These are phyloP conservation scores for Beverwykella pulmonaria DNA, from an alignment of 495 filamentous ascomycete species.

Conservation along the genomic window DNA sequence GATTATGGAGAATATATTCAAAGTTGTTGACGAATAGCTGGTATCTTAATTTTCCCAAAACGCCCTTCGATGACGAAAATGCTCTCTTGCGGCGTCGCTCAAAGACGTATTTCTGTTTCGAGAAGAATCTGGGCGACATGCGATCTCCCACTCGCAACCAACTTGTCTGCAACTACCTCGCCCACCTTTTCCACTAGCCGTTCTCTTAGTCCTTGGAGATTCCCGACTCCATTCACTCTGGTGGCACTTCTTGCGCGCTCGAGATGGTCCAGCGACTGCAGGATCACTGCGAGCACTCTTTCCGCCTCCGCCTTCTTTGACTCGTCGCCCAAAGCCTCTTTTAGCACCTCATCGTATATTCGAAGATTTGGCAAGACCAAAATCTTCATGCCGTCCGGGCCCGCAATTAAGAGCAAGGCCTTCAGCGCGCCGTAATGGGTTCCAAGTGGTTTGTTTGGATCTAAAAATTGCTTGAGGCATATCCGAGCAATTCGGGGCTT, in stretches of 20 bases:
- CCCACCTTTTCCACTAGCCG: slow-evolving; percentile 42
- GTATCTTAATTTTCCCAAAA: slow-evolving; percentile 2
- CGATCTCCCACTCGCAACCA: slow-evolving; percentile 37
- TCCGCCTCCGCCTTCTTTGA: slow-evolving; percentile 42
- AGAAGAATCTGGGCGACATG: slow-evolving; percentile 39
- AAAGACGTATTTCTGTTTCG: slow-evolving; percentile 36
- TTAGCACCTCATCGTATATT: slow-evolving; percentile 71
- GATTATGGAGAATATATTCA: not conserved
- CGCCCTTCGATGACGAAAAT: not conserved
- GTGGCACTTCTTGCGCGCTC: slow-evolving; percentile 17
- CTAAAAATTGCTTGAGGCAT: slow-evolving; percentile 86
- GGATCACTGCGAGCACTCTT: slow-evolving; percentile 40
- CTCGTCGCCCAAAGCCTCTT: slow-evolving; percentile 55
- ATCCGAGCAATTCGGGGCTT: slow-evolving; percentile 87
- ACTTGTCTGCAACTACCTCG: slow-evolving; percentile 41
- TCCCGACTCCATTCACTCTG: slow-evolving; percentile 39
- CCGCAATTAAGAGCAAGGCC: slow-evolving; percentile 74
- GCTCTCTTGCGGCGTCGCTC: not conserved
- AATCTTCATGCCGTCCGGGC: slow-evolving; percentile 73
- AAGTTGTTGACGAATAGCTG: not conserved
- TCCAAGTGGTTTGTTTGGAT: slow-evolving; percentile 74
- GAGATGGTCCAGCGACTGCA: slow-evolving; percentile 38
- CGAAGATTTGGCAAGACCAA: slow-evolving; percentile 80
- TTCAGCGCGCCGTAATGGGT: slow-evolving; percentile 86
- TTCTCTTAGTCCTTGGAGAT: slow-evolving; percentile 35